Percentiles rank a stretch among this genome's conserved stretches.
phyloP scores from a whole-genome alignment of 2,329 filamentous ascomycete species.

The Bipolaris cookei region DNA sequence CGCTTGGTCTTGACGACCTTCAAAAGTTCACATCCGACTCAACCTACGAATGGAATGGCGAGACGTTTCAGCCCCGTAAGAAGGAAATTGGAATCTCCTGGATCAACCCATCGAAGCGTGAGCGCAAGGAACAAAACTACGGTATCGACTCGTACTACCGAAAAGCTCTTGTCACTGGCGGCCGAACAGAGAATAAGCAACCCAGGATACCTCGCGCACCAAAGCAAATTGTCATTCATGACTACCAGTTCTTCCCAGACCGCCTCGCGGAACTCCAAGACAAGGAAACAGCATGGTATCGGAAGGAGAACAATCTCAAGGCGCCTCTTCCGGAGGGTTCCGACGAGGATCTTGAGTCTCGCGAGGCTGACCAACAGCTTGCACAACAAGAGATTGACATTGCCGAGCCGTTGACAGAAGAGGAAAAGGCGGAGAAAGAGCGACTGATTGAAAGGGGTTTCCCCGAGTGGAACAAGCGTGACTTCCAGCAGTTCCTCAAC shows the following conservation, averaged over 20 bases:
- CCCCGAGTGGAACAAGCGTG: slow-evolving; percentile 91
- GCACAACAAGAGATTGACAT: slow-evolving; percentile 95
- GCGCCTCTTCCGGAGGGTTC: slow-evolving; percentile 86
- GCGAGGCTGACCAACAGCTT: slow-evolving; percentile 83
- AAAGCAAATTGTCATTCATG: slow-evolving; percentile 88
- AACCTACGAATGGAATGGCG: slow-evolving; percentile 98
- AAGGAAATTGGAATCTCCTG: slow-evolving; percentile 92
- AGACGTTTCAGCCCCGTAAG: slow-evolving; percentile 83
- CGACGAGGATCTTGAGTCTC: slow-evolving; percentile 83
- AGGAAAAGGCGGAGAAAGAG: slow-evolving; percentile 87
- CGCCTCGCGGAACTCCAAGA: slow-evolving; percentile 88
- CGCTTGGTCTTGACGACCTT: slow-evolving; percentile 92
- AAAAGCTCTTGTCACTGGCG: slow-evolving; percentile 82
- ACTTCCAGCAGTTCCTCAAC: slow-evolving; percentile 98
- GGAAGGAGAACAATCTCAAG: slow-evolving; percentile 96
- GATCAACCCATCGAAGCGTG: slow-evolving; percentile 98
- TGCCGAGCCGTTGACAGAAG: slow-evolving; percentile 84
- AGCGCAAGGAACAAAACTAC: slow-evolving; percentile 97
- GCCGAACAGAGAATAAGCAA: slow-evolving; percentile 80
- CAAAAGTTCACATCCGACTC: slow-evolving; percentile 98
- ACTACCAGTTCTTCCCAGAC: slow-evolving; percentile 95
- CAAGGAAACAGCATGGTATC: slow-evolving; percentile 92
- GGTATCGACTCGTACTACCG: slow-evolving; percentile 99
- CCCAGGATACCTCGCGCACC: slow-evolving; percentile 95
- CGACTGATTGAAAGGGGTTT: slow-evolving; percentile 84